These are phyloP conservation scores for Kwoniella bestiolae DNA, from an alignment of 768 basidiomycete species.

Conservation along the genomic window DNA sequence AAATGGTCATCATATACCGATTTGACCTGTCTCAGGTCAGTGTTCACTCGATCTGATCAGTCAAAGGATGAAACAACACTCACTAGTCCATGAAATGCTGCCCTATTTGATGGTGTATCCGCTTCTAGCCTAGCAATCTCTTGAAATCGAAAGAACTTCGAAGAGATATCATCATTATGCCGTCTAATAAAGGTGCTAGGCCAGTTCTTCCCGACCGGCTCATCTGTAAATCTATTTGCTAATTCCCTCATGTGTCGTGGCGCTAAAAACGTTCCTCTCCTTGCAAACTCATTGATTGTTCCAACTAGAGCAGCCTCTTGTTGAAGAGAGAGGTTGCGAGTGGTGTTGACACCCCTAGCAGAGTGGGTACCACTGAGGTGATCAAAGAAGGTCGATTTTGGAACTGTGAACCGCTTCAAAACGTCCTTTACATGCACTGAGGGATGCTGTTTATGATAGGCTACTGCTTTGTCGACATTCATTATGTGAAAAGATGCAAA, in stretches of 20 bases:
- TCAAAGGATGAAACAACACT: neutral
- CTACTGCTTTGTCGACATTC: constrained; percentile 6
- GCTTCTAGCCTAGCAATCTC: constrained; percentile 15
- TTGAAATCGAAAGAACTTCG: constrained; percentile 9
- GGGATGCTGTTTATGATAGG: constrained; percentile 13
- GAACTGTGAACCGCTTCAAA: neutral
- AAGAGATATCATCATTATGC: constrained; percentile 6
- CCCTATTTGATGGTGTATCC: constrained; percentile 12
- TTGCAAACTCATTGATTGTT: constrained; percentile 19
- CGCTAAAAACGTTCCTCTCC: constrained; percentile 18
- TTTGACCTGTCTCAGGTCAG: constrained; percentile 12
- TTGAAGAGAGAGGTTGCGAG: neutral
- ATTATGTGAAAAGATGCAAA: neutral
- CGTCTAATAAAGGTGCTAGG: constrained; percentile 9
- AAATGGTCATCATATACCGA: constrained; percentile 4
- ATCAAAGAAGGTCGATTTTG: constrained; percentile 2
- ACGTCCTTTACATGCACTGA: neutral
- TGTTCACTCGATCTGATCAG: neutral
- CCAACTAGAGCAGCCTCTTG: constrained; percentile 8
- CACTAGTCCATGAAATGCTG: constrained; percentile 18
- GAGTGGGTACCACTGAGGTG: constrained; percentile 5
- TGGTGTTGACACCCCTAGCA: neutral
- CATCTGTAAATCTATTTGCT: neutral
- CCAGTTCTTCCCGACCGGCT: constrained; percentile 18
- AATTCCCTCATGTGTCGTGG: constrained; percentile 20